Conservation (phyloP, 768 basidiomycete species). For the Sarcodon aspratus region DNA sequence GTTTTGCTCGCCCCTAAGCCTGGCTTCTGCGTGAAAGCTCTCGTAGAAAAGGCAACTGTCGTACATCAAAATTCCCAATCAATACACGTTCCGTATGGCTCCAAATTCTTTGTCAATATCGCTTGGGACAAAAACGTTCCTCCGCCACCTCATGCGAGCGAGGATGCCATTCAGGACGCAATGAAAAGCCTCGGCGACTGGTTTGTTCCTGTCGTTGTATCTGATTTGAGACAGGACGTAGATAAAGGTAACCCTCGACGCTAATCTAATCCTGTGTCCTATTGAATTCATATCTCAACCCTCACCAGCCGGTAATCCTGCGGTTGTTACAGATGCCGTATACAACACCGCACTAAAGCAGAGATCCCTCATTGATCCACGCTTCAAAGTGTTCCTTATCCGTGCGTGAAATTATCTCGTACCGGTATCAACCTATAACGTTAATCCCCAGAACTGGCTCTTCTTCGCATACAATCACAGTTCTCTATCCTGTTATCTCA, state of each 20-base stretch:
- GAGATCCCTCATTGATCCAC: slow-evolving; percentile 43
- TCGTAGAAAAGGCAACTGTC: slow-evolving; percentile 6
- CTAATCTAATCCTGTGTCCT: slow-evolving; percentile 1
- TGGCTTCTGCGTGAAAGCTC: slow-evolving; percentile 64
- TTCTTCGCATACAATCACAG: slow-evolving; percentile 59
- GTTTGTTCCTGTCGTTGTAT: slow-evolving; percentile 65
- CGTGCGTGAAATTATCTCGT: slow-evolving; percentile 29
- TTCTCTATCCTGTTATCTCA: slow-evolving; percentile 51
- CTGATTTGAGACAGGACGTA: slow-evolving; percentile 44
- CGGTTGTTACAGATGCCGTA: slow-evolving; percentile 66
- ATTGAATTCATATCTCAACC: slow-evolving; percentile 1
- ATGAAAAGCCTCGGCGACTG: slow-evolving; percentile 36
- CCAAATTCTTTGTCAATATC: slow-evolving; percentile 68
- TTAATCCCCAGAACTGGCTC: slow-evolving; percentile 42
- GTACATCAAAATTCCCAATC: slow-evolving; percentile 6
- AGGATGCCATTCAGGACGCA: slow-evolving; percentile 47
- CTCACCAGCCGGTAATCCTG: slow-evolving; percentile 49
- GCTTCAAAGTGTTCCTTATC: slow-evolving; percentile 59
- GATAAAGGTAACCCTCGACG: slow-evolving; percentile 50
- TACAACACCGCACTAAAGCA: slow-evolving; percentile 49
- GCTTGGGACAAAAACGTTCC: slow-evolving; percentile 62
- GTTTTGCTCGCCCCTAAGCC: slow-evolving; percentile 43
- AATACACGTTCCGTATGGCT: slow-evolving; percentile 24
- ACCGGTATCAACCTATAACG: neutral
- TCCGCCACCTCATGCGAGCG: slow-evolving; percentile 49